Conservation (phyloP, 495 filamentous ascomycete genomes). For the Elaphomyces granulatus region DNA sequence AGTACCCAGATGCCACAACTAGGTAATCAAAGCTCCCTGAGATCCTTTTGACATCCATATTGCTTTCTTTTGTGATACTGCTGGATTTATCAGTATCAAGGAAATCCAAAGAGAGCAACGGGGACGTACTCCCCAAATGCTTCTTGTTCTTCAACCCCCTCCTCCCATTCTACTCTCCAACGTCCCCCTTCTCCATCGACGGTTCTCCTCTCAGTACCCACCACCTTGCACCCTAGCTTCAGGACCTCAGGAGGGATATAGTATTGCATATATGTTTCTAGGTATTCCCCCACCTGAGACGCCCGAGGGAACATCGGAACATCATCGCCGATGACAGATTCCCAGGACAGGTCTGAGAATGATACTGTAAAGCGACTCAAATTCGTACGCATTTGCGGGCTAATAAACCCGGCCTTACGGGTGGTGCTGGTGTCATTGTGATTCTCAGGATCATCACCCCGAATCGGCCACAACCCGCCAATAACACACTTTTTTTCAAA, state of each 20-base stretch:
- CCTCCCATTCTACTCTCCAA: constrained; percentile 43
- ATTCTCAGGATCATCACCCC: no score
- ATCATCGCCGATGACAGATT: constrained; percentile 25
- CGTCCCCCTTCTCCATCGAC: constrained; percentile 5
- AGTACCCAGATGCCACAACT: constrained; percentile 64
- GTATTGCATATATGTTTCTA: constrained; percentile 43
- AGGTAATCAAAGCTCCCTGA: constrained; percentile 52
- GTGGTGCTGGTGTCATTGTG: constrained; percentile 15
- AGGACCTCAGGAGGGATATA: constrained; percentile 41
- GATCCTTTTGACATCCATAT: background rate
- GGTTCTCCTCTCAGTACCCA: constrained; percentile 24
- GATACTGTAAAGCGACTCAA: constrained; percentile 62
- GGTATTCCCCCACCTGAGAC: constrained; percentile 60
- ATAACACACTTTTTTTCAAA: constrained; percentile 52
- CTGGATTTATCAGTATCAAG: no score
- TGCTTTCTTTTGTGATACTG: no score
- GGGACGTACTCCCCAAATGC: no score
- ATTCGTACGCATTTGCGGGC: constrained; percentile 63
- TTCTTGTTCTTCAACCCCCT: no score
- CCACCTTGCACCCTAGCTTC: constrained; percentile 38
- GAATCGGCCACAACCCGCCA: constrained; percentile 64
- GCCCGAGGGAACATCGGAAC: constrained; percentile 56
- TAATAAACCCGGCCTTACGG: constrained; percentile 26
- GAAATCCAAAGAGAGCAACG: no score
- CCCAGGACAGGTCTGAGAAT: constrained; percentile 70